Evolutionary conservation across 352 stramenopile species (phyloP).

Genomic region (Plasmopara muralis): DNA sequence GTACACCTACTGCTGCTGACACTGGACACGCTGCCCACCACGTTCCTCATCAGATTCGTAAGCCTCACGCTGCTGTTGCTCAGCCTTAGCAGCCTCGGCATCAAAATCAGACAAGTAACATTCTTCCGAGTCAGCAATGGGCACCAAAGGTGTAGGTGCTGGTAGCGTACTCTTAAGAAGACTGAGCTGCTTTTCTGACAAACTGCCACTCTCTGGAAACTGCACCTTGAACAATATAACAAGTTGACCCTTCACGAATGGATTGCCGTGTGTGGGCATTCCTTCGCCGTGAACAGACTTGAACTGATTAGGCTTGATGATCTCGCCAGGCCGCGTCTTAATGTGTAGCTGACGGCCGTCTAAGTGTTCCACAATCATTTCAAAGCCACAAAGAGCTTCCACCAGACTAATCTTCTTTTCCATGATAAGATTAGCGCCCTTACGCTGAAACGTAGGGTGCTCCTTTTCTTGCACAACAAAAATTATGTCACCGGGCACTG

Average conservation of each 20-base stretch:
- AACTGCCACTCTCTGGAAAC: conserved; percentile 88
- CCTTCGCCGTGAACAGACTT: conserved; percentile 94
- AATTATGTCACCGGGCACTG: conserved; percentile 90
- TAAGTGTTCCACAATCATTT: conserved; percentile 91
- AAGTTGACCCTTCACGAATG: conserved; percentile 97
- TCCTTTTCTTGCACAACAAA: conserved; percentile 98
- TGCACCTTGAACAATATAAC: conserved; percentile 97
- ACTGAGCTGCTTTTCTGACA: conserved; percentile 83
- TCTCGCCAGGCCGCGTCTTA: conserved; percentile 88
- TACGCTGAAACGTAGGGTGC: conserved; percentile 93
- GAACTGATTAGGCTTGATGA: conserved; percentile 91
- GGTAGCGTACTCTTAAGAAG: conserved; percentile 59
- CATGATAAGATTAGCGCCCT: conserved; percentile 95
- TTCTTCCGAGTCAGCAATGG: conserved; percentile 57
- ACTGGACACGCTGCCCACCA: conserved; percentile 84
- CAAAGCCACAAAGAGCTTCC: conserved; percentile 89
- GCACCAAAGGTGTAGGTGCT: conserved; percentile 39
- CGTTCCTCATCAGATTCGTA: conserved; percentile 93
- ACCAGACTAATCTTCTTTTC: conserved; percentile 94
- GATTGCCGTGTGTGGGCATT: conserved; percentile 97
- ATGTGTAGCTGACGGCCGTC: conserved; percentile 89
- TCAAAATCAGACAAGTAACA: conserved; percentile 91
- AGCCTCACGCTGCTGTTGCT: conserved; percentile 56
- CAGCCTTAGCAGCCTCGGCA: conserved; percentile 82
- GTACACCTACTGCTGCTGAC: conserved; percentile 81